phyloP scores from a whole-genome alignment of 306 rosid genomes.

The Argentina anserina region DNA sequence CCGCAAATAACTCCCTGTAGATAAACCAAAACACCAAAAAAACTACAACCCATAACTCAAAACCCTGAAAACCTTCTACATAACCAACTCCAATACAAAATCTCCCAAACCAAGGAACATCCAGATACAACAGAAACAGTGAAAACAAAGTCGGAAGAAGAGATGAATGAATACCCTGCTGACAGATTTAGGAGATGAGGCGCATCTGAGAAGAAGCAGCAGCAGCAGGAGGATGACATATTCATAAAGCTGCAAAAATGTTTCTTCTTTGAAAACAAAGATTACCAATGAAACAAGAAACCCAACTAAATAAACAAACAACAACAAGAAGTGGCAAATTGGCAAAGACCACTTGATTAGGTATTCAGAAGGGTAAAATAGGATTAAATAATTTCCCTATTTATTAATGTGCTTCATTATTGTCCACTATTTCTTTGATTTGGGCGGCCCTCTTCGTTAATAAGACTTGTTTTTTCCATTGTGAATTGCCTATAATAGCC shows the following conservation, averaged over 20 bases:
- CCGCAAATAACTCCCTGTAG: background rate
- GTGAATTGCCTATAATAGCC: background rate
- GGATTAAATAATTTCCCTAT: background rate
- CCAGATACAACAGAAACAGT: background rate
- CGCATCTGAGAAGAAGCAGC: constrained; percentile 25
- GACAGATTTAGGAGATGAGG: background rate
- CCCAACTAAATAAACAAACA: background rate
- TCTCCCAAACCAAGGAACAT: background rate
- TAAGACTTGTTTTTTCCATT: background rate
- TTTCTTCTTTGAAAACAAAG: background rate
- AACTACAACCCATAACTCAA: background rate
- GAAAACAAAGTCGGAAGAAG: background rate
- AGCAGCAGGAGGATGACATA: background rate
- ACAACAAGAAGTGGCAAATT: background rate
- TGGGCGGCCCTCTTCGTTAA: background rate
- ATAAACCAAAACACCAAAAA: background rate
- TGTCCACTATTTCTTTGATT: background rate
- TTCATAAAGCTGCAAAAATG: background rate
- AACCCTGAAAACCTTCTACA: background rate
- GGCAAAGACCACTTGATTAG: background rate
- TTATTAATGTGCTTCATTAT: background rate
- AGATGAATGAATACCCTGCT: constrained; percentile 18
- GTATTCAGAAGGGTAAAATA: too few species aligned
- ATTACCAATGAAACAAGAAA: background rate
- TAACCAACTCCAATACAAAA: background rate